Evolutionary conservation across 73 alveolate genomes (phyloP), one percentile per base, ranked within the genome.

Genomic region (Tetrahymena borealis): DNA sequence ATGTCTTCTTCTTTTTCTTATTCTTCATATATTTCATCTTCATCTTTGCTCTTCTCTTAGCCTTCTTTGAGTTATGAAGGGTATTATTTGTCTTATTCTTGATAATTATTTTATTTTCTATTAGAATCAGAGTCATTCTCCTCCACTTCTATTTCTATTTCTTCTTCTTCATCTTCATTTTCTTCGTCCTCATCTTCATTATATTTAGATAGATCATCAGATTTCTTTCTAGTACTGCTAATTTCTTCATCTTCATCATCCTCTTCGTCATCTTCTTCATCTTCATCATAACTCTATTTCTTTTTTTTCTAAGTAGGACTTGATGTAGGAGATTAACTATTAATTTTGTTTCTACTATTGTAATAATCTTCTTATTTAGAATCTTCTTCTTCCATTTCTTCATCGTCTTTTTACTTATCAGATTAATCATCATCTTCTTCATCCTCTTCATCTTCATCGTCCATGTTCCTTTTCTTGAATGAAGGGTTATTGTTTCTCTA

Each of bases 121-220:
- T 20, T 60, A 60, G 85, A 60, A 35, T 60, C 85, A 18, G 85
- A 60, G 13, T 93, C 93, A 32, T 93, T 35, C 33, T 93, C 95
- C 33, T 60, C 78, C 40, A 79, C 79, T 79, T 79, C 40, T 28
- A 38, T 36, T 35, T 93, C 95, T 31, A 79, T n/a, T 39, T 79
- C 91, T 28, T 85, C 90, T 33, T 93, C 41, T 33, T 41, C 91
- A 31, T 93, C 95, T 31, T 85, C 93, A 32, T 85, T 93, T 33
- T 85, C 93, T 37, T 40, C 78, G 78, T 78, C 90, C 11, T 78
- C 90, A 33, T 78, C 43, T 36, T 93, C 91, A 15, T 33, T 18
- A 35, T 35, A 24, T 60, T 60, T 60, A 20, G 4, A 24, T 60
- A 35, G 28, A 60, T 60, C 85, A 13, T 60, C 28, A 15, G 85